Evolutionary conservation across 805 yeast genomes (phyloP), one percentile per base, ranked within the genome.

Genomic region (Metschnikowia bowlesiae): DNA sequence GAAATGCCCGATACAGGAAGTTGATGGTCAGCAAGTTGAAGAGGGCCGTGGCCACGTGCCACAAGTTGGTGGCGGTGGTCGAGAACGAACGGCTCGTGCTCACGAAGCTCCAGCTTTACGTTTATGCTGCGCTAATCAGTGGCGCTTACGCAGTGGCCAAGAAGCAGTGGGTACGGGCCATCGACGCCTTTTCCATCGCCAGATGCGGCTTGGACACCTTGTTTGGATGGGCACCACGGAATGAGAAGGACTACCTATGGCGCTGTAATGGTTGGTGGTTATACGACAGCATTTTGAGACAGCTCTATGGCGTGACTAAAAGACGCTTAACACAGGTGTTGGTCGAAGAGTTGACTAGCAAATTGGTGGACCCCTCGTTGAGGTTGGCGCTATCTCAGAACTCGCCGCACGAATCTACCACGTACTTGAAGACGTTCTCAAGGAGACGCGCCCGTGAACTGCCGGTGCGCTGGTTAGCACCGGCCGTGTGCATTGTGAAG

Each of bases 341-440:
- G 26, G 76, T 80, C 56, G 67, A 71, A 44, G 91, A 85, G 53
- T 65, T 84, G 42, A 65, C 83, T 32, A 83, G 82, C 44, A 72
- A 80, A 7, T 55, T 74, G 11, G 78, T 89, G 18, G 94, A 87
- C 60, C 89, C 91, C 11, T 75, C 86, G 3, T 75, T 88, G 56
- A 76, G 74, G 40, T 69, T 81, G 49, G 79, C 86, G 3, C 63
- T 75, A 26, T 70, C 75, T 43, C 81, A 83, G 63, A 61, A 67
- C 38, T 65, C 50, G 40, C 35, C 48, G 46, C 43, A 43, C 37
- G 53, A 45, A 44, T 55, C 41, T 36, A 52, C 53, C 46, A 52
- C 77, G 33, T 87, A 83, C 58, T 64, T 83, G 53, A 74, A 74
- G 32, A 73, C 78, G 4, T 62, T 78, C 34, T 69, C 87, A 0